A percentile compares a stretch with the other conserved stretches of the same genome.
Conservation (phyloP, 768 basidiomycete genomes). For the Mrakia blollopis region DNA sequence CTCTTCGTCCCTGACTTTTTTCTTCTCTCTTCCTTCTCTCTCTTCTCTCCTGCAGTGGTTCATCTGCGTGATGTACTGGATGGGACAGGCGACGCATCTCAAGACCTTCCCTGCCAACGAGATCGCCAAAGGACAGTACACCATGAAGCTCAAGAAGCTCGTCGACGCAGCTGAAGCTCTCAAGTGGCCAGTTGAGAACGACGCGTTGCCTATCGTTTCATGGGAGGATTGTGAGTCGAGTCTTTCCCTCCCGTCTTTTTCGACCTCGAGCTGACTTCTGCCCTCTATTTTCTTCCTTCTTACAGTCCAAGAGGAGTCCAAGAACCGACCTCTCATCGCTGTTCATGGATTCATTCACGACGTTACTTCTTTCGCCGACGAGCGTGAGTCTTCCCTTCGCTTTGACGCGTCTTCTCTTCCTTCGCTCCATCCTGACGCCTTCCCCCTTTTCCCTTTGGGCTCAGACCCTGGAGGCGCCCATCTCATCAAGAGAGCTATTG, state of each 20-base stretch:
- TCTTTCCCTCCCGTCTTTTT: neutral
- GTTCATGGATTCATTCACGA: slow-evolving; percentile 74
- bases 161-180: slow-evolving; percentile 70
- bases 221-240: slow-evolving; percentile 74
- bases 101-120: slow-evolving; percentile 84
- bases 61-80: slow-evolving; percentile 60
- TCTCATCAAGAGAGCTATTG: slow-evolving; percentile 73
- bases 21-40: neutral
- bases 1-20: neutral
- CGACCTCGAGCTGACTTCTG: too few relatives aligned
- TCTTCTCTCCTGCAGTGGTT: slow-evolving; percentile 78
- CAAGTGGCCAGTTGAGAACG: slow-evolving; percentile 69
- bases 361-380: slow-evolving; percentile 19
- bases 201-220: slow-evolving; percentile 70
- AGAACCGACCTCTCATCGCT: slow-evolving; percentile 73
- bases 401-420: neutral
- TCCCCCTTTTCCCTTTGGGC: neutral
- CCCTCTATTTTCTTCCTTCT: neutral
- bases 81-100: slow-evolving; percentile 73
- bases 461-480: slow-evolving; percentile 77
- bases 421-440: neutral
- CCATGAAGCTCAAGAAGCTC: slow-evolving; percentile 87
- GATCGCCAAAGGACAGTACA: slow-evolving; percentile 83
- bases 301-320: slow-evolving; percentile 59
- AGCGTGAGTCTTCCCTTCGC: slow-evolving; percentile 2